Evolutionary conservation across 305 asterid species (phyloP).

Genomic region (Petunia hybrid): DNA sequence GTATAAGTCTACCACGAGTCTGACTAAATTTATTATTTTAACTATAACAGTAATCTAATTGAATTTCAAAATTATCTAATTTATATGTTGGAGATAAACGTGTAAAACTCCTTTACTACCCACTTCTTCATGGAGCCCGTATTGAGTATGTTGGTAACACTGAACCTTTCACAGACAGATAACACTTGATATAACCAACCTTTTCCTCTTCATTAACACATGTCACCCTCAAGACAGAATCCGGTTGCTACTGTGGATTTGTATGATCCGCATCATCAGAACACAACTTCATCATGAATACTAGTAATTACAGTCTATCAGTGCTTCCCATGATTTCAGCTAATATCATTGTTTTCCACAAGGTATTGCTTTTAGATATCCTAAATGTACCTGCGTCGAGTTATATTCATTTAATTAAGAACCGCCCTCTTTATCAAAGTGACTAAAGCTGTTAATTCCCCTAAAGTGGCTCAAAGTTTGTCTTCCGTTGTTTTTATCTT

Average conservation of each 20-base stretch:
- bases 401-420: background rate
- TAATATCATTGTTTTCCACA: background rate
- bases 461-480: slow-evolving; percentile 4
- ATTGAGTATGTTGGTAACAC: background rate
- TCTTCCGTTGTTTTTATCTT: slow-evolving; percentile 13
- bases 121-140: background rate
- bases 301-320: background rate
- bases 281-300: background rate
- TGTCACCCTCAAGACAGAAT: background rate
- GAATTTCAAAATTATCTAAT: too few relatives aligned
- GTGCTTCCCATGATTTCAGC: background rate
- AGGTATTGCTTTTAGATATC: slow-evolving; percentile 19
- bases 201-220: background rate
- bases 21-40: too few relatives aligned
- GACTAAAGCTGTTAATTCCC: background rate
- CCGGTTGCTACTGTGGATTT: too few relatives aligned
- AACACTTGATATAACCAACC: background rate
- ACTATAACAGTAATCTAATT: too few relatives aligned
- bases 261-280: background rate
- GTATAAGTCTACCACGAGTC: too few relatives aligned
- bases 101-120: background rate
- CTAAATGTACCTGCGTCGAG: background rate
- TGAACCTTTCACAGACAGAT: background rate
- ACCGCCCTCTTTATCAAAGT: background rate
- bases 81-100: too few relatives aligned